These are phyloP conservation scores for Chaetothyriales sp. DNA, from an alignment of 2,329 filamentous ascomycete genomes.

Conservation along the genomic window DNA sequence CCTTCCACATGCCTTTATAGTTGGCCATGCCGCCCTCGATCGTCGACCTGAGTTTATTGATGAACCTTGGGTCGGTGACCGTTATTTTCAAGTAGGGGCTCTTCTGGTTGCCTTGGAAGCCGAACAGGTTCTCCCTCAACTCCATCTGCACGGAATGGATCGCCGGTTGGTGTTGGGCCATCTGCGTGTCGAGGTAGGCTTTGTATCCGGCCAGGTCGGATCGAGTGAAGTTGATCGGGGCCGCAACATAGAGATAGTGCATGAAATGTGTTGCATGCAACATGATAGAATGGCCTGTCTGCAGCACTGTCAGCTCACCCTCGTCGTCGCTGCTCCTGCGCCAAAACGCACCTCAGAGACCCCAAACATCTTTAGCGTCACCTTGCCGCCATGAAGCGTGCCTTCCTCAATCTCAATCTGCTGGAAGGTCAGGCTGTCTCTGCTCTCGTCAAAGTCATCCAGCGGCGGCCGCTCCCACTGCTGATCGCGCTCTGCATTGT, in stretches of 20 bases:
- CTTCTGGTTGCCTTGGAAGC: slow-evolving; percentile 84
- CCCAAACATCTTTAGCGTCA: slow-evolving; percentile 82
- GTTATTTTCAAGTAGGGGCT: slow-evolving; percentile 89
- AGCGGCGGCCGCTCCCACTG: slow-evolving; percentile 62
- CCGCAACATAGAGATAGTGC: slow-evolving; percentile 88
- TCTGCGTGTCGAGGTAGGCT: slow-evolving; percentile 60
- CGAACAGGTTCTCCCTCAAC: slow-evolving; percentile 79
- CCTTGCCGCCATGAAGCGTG: slow-evolving; percentile 56
- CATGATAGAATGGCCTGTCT: slow-evolving; percentile 74
- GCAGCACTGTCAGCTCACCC: slow-evolving; percentile 2
- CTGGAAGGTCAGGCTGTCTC: slow-evolving; percentile 70
- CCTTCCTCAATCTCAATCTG: slow-evolving; percentile 93
- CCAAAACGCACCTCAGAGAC: slow-evolving; percentile 55
- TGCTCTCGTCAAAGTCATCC: slow-evolving; percentile 45
- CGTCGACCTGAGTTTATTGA: slow-evolving; percentile 56
- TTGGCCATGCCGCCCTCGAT: slow-evolving; percentile 68
- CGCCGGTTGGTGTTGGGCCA: slow-evolving; percentile 56
- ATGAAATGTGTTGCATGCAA: slow-evolving; percentile 91
- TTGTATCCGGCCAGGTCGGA: slow-evolving; percentile 67
- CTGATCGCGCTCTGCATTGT: slow-evolving; percentile 84
- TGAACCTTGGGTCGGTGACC: slow-evolving; percentile 74
- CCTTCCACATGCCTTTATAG: slow-evolving; percentile 81
- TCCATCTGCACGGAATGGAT: slow-evolving; percentile 71
- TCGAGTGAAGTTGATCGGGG: slow-evolving; percentile 64
- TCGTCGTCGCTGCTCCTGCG: background rate